Evolutionary conservation across 306 rosid genomes (phyloP).

Genomic region (Lagenaria siceraria): DNA sequence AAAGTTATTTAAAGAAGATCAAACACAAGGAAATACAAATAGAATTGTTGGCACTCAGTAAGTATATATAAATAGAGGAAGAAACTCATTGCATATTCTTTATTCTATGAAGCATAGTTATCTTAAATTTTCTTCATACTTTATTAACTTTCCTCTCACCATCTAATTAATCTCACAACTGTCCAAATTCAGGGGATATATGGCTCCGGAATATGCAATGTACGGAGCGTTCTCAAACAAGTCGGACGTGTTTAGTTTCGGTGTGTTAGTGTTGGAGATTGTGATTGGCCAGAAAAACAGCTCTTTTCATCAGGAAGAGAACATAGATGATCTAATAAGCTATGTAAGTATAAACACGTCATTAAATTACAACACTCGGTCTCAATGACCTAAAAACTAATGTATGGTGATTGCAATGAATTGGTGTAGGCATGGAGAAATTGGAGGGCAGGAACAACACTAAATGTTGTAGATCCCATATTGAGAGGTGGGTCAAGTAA

Average conservation of each 20-base stretch:
- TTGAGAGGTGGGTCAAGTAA: constrained; percentile 6
- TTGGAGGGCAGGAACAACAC: constrained; percentile 17
- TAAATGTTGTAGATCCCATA: constrained; percentile 21
- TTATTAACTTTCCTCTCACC: not conserved
- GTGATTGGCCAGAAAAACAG: constrained; percentile 5
- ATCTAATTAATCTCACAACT: not conserved
- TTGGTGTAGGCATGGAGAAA: constrained; percentile 31
- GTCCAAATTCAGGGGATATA: constrained; percentile 9
- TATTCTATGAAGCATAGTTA: not conserved
- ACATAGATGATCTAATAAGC: not conserved
- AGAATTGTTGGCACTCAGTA: not conserved
- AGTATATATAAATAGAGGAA: not conserved
- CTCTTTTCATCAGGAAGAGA: not conserved
- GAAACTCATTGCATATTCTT: not conserved
- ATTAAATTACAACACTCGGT: not conserved
- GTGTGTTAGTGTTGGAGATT: constrained; percentile 18
- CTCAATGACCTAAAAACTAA: not conserved
- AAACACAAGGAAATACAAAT: constrained; percentile 1
- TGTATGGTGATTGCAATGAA: not conserved
- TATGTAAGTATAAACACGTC: constrained; percentile 3
- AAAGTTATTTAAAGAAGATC: not conserved
- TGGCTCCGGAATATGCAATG: constrained; percentile 23
- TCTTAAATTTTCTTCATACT: not conserved
- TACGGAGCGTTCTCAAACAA: constrained; percentile 10
- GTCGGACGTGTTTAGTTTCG: constrained; percentile 22